These are phyloP conservation scores for Rehmannia glutinosa DNA, from an alignment of 257 asterid genomes.

Conservation along the genomic window DNA sequence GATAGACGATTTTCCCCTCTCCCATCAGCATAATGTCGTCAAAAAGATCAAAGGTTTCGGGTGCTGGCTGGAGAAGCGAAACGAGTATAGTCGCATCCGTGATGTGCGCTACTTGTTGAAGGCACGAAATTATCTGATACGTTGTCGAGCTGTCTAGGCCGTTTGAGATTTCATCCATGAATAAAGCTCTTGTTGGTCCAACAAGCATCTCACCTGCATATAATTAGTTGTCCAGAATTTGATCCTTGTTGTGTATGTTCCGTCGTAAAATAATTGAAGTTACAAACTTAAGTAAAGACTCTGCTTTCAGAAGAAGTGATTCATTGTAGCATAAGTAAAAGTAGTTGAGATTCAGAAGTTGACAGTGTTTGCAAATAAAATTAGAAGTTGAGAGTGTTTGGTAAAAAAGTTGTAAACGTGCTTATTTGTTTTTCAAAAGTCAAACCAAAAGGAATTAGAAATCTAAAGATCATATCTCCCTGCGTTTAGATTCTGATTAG, in stretches of 20 bases:
- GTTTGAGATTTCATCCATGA: constrained; percentile 56
- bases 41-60: constrained; percentile 52
- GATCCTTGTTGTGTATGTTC: not conserved
- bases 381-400: too few species aligned
- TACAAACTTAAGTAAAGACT: too few species aligned
- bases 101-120: constrained; percentile 48
- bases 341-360: too few species aligned
- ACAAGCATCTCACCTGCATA: constrained; percentile 52
- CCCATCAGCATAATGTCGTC: constrained; percentile 48
- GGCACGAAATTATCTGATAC: constrained; percentile 39
- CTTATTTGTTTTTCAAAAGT: too few species aligned
- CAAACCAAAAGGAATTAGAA: too few species aligned
- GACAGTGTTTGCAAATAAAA: too few species aligned
- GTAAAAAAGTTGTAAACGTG: too few species aligned
- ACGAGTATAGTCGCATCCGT: constrained; percentile 45
- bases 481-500: too few species aligned
- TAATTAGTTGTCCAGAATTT: not conserved
- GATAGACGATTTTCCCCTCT: constrained; percentile 43
- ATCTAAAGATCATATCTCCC: too few species aligned
- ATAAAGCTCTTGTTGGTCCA: constrained; percentile 49
- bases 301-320: too few species aligned
- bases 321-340: too few species aligned
- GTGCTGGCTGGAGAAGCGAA: constrained; percentile 61
- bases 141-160: constrained; percentile 59
- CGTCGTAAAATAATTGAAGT: too few species aligned